Conservation (phyloP, 306 rosid species). For the Vicia sativa region DNA sequence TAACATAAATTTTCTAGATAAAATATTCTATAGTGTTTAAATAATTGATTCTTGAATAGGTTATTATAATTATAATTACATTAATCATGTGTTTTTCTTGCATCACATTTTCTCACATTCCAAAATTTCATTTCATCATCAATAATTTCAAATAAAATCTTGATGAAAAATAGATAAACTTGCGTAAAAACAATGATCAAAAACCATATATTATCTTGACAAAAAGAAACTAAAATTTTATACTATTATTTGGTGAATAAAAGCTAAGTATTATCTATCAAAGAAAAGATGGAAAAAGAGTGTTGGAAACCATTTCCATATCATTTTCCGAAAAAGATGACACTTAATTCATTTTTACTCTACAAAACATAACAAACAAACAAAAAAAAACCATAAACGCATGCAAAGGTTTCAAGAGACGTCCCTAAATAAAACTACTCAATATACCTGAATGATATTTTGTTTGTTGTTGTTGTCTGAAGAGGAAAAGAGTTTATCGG, state of each 20-base stretch:
- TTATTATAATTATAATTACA: neutral
- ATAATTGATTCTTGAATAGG: neutral
- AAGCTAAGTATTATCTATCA: neutral
- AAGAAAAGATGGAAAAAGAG: neutral
- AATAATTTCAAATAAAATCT: conserved; percentile 11
- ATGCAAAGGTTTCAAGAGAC: conserved; percentile 24
- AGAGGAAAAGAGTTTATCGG: conserved; percentile 38
- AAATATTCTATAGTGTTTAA: too few species aligned
- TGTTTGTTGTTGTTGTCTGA: conserved; percentile 27
- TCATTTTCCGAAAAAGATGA: conserved; percentile 5
- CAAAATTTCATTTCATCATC: neutral
- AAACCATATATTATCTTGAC: neutral
- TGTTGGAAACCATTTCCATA: neutral
- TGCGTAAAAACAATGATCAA: neutral
- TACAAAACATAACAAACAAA: conserved; percentile 1
- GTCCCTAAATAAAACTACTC: neutral
- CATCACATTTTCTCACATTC: neutral
- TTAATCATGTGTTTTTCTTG: neutral
- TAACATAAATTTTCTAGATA: too few species aligned
- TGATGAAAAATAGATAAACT: neutral
- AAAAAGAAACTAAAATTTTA: conserved; percentile 1
- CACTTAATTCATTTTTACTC: conserved; percentile 8
- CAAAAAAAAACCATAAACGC: conserved; percentile 9
- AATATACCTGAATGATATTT: conserved; percentile 47
- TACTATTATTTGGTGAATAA: neutral